Percentiles rank a stretch among this genome's conserved stretches.
Evolutionary conservation across 1,284 basidiomycete genomes (phyloP).

Genomic region (Rhodotorula sp.): DNA sequence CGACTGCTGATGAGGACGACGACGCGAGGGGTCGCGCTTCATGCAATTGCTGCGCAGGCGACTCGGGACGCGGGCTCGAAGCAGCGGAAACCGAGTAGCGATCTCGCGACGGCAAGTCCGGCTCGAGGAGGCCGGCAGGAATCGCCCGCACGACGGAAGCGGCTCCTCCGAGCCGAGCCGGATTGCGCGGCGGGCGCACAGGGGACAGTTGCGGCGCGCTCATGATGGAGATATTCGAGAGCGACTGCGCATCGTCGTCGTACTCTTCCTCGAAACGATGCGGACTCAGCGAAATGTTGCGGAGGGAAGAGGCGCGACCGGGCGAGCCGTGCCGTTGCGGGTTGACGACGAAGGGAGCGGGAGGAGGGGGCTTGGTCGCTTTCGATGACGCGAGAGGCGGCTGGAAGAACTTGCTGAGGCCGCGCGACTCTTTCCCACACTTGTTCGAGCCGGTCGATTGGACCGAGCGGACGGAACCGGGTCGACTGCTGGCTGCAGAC

Average conservation of each 20-base stretch:
- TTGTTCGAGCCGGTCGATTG: conserved; percentile 1
- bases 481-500: conserved; percentile 2
- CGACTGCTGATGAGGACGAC: conserved; percentile 7
- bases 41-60: background rate
- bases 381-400: conserved; percentile 24
- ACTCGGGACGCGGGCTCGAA: background rate
- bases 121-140: background rate
- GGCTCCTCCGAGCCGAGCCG: background rate
- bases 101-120: background rate
- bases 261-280: background rate
- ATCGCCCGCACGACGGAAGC: background rate
- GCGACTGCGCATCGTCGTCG: conserved; percentile 20
- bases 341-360: background rate
- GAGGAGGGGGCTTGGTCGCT: conserved; percentile 4
- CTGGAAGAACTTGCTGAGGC: conserved; percentile 14
- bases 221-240: conserved; percentile 14
- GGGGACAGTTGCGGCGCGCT: conserved; percentile 33
- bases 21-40: conserved; percentile 1
- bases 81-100: background rate
- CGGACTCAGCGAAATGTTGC: background rate
- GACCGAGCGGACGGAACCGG: background rate
- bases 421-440: conserved; percentile 5
- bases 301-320: background rate
- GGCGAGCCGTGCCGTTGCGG: background rate
- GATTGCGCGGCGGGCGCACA: conserved; percentile 18